Evolutionary conservation across 768 basidiomycete species (phyloP).

Genomic region (Suillus sp.): DNA sequence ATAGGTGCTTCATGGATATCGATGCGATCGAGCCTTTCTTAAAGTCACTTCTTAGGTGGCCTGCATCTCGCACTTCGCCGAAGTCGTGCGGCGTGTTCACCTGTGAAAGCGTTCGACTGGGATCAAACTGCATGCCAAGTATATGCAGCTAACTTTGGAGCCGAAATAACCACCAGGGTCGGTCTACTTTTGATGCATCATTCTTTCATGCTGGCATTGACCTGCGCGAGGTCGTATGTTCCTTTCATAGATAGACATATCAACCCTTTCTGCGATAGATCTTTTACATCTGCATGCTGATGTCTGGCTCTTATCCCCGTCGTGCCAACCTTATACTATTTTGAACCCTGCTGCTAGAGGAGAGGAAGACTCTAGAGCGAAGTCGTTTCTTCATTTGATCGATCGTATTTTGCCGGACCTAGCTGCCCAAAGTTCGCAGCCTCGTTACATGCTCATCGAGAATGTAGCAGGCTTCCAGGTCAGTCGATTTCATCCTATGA

Average conservation of each 20-base stretch:
- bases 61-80: constrained; percentile 66
- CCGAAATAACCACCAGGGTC: constrained; percentile 53
- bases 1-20: constrained; percentile 55
- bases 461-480: constrained; percentile 89
- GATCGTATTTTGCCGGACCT: constrained; percentile 63
- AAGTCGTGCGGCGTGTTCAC: constrained; percentile 46
- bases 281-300: constrained; percentile 53
- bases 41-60: constrained; percentile 51
- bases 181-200: constrained; percentile 11
- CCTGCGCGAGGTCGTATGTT: not conserved
- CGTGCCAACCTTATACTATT: constrained; percentile 84
- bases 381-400: constrained; percentile 74
- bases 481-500: constrained; percentile 22
- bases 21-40: not conserved
- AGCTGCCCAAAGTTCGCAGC: constrained; percentile 45
- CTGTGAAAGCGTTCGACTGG: constrained; percentile 81
- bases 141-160: constrained; percentile 62
- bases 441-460: constrained; percentile 66
- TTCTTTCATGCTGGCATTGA: not conserved
- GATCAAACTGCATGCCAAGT: constrained; percentile 74
- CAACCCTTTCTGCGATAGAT: constrained; percentile 48
- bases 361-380: constrained; percentile 69
- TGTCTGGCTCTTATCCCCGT: constrained; percentile 79
- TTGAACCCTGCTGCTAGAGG: constrained; percentile 75
- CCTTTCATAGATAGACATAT: constrained; percentile 56